Percentiles rank a stretch among this genome's conserved stretches.
Evolutionary conservation across 208 protist genomes (phyloP).

Genomic region (Wallacemonas sp.): DNA sequence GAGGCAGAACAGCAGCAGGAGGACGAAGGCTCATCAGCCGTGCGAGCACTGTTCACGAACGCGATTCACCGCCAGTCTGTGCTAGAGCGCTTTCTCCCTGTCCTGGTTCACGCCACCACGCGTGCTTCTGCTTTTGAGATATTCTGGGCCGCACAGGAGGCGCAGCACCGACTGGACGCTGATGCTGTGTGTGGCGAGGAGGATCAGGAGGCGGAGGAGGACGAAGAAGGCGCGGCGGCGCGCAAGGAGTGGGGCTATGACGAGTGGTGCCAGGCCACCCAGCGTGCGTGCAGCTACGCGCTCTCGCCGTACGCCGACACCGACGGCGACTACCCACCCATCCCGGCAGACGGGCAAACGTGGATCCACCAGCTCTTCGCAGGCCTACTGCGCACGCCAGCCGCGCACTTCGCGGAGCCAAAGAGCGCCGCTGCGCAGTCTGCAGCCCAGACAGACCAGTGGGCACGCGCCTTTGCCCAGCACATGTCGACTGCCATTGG

Average conservation of each 20-base stretch:
- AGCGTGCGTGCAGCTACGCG: slow-evolving; percentile 54
- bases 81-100: slow-evolving; percentile 4
- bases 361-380: slow-evolving; percentile 61
- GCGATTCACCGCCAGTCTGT: background rate
- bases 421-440: too few relatives aligned
- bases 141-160: slow-evolving; percentile 12
- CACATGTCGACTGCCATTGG: background rate
- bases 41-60: background rate
- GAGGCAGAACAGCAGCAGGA: background rate
- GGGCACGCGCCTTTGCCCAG: slow-evolving; percentile 11
- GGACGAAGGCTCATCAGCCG: background rate
- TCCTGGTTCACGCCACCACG: background rate
- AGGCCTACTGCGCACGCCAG: slow-evolving; percentile 22
- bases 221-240: background rate
- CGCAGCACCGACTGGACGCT: background rate
- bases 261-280: slow-evolving; percentile 36
- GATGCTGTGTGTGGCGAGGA: background rate
- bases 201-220: background rate
- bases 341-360: slow-evolving; percentile 13
- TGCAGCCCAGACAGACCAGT: slow-evolving; percentile 13
- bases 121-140: background rate
- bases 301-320: slow-evolving; percentile 66
- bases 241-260: slow-evolving; percentile 26
- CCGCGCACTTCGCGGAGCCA: background rate
- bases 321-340: slow-evolving; percentile 57